Conservation (phyloP, 441 rosid species). For the Eruca vesicaria region DNA sequence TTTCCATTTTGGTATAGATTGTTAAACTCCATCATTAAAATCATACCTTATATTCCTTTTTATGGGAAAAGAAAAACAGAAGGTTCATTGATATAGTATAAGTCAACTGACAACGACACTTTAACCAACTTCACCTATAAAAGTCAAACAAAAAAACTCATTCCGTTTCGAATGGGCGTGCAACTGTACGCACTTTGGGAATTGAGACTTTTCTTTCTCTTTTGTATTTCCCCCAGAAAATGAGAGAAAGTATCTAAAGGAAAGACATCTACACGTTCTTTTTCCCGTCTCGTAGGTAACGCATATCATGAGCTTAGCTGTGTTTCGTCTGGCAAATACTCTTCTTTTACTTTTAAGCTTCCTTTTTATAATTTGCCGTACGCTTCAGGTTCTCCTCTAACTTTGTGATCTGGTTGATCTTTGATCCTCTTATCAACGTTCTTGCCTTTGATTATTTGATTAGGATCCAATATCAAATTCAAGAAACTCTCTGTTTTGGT, state of each 20-base stretch:
- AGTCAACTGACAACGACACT: slow-evolving; percentile 21
- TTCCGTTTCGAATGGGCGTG: slow-evolving; percentile 15
- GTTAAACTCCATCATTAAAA: too few relatives aligned
- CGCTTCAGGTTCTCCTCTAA: slow-evolving; percentile 5
- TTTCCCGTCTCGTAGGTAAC: slow-evolving; percentile 44
- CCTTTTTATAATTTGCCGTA: background rate
- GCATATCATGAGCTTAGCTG: slow-evolving; percentile 36
- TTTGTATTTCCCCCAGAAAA: slow-evolving; percentile 27
- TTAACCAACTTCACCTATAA: slow-evolving; percentile 21
- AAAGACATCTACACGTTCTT: slow-evolving; percentile 39
- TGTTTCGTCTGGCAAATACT: slow-evolving; percentile 19
- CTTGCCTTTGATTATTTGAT: background rate
- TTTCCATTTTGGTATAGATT: background rate
- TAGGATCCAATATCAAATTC: background rate
- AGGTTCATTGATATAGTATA: background rate
- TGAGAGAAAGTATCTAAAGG: slow-evolving; percentile 24
- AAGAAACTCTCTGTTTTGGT: background rate
- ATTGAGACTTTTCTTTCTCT: background rate
- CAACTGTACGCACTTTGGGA: slow-evolving; percentile 1
- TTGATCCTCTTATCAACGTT: background rate
- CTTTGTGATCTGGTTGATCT: background rate
- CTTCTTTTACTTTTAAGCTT: background rate
- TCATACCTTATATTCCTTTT: too few relatives aligned
- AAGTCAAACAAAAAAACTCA: slow-evolving; percentile 8
- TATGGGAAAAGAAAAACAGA: background rate